Base-by-base conservation (phyloP, 768 basidiomycete species). In the Kwoniella newhampshirensis region DNA sequence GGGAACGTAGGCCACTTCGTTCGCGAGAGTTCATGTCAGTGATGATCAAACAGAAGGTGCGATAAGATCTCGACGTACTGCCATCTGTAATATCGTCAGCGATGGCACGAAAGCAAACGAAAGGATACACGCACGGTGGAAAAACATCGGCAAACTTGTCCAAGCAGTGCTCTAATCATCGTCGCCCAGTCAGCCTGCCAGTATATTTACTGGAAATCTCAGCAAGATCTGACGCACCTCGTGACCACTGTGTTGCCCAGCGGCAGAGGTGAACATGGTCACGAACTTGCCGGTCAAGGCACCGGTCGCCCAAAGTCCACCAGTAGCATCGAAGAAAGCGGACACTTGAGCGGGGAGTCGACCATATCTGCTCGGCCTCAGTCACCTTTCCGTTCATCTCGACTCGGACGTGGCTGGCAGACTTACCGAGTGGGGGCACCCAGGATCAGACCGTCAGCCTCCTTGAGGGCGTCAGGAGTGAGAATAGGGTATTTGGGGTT, bases 231-330 rank as follows among this genome's bases (percentile, higher is more conserved):
- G 17, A 47, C 56, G 44, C 49, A 64, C 58, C 56, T 72, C 70
- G 47, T 91, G 89, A n/a, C 90, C 90, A 57, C 89, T 88, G 52
- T 89, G 88, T 11, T 80, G 83, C n/a, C 81, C 78, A 1, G 81
- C 86, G 0, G 87, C 85, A 21, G 86, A 86, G 45, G 88, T 83
- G 78, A 91, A 91, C 39, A 84, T 77, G 13, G 85, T 59, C 32
- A 62, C 63, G 25, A 73, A 67, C 75, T 92, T 93, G 64, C 89
- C 90, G 17, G 80, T 76, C 48, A 92, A 79, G 1, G 76, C 79
- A 20, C 88, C 71, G n/a, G 66, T 27, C 5, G 59, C 59, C 74
- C 74, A 76, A 23, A 76, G 60, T 1, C 75, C 66, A 53, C 89
- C 88, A 7, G 88, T 89, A 5, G 80, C 71, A 61, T 91, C 88